Conservation (phyloP, 495 filamentous ascomycete species). For the Penicillium egyptiacum region DNA sequence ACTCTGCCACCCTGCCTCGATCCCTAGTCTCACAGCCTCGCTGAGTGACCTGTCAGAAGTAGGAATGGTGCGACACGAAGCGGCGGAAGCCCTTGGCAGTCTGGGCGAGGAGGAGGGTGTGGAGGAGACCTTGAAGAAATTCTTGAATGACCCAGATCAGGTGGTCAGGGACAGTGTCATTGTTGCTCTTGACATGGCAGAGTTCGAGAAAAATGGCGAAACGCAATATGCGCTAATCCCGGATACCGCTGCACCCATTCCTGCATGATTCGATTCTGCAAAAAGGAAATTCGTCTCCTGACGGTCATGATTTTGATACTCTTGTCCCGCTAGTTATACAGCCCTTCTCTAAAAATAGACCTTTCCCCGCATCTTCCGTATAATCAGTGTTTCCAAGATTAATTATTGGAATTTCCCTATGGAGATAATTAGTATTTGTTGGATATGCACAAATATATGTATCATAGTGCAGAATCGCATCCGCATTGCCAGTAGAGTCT, state of each 20-base stretch:
- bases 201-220: conserved; percentile 88
- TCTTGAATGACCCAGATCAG: conserved; percentile 84
- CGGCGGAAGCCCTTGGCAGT: conserved; percentile 95
- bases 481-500: conserved; percentile 67
- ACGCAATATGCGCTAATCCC: conserved; percentile 89
- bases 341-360: conserved; percentile 25
- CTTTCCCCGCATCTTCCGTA: conserved; percentile 26
- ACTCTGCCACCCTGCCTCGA: conserved; percentile 90
- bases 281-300: conserved; percentile 30
- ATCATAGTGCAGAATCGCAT: conserved; percentile 74
- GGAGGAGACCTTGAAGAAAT: conserved; percentile 77
- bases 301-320: conserved; percentile 37
- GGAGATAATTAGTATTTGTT: conserved; percentile 22
- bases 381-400: conserved; percentile 23
- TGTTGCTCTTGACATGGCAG: conserved; percentile 97
- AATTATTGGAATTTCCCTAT: conserved; percentile 48
- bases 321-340: conserved; percentile 30
- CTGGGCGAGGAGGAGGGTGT: conserved; percentile 92
- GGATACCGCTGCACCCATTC: conserved; percentile 42
- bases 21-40: conserved; percentile 78
- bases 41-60: conserved; percentile 77
- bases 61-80: conserved; percentile 97
- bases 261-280: conserved; percentile 37
- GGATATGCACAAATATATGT: conserved; percentile 18
- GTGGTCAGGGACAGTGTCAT: conserved; percentile 93